These are phyloP conservation scores for Cercospora sojina DNA, from an alignment of 2,329 filamentous ascomycete genomes.

Conservation along the genomic window DNA sequence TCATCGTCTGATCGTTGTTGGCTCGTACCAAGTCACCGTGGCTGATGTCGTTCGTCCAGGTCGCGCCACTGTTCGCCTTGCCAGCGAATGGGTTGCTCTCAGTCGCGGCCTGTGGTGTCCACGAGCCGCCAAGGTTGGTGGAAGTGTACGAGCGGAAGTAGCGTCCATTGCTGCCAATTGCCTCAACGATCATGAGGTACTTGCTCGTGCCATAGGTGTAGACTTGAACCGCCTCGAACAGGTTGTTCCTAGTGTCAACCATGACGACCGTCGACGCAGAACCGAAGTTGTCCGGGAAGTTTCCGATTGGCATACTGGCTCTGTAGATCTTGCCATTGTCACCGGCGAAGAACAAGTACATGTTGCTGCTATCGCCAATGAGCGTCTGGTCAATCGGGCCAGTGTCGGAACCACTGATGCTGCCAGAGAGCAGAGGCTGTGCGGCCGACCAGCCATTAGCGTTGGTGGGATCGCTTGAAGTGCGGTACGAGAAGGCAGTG, in stretches of 20 bases:
- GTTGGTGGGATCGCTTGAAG: conserved; percentile 58
- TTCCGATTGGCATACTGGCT: conserved; percentile 60
- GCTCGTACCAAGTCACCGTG: conserved; percentile 62
- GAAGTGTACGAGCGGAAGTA: conserved; percentile 69
- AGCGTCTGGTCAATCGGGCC: conserved; percentile 63
- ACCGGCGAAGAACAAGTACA: conserved; percentile 68
- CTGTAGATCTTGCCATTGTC: conserved; percentile 68
- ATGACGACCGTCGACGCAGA: conserved; percentile 51
- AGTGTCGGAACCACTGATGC: conserved; percentile 49
- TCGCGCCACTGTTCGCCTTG: conserved; percentile 63
- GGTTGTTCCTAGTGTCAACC: conserved; percentile 55
- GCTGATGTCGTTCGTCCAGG: conserved; percentile 67
- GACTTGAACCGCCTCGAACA: conserved; percentile 67
- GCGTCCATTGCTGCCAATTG: conserved; percentile 56
- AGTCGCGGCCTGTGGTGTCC: conserved; percentile 57
- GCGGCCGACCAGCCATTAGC: conserved; percentile 57
- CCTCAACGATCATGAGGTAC: conserved; percentile 69
- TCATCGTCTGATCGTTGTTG: conserved; percentile 60
- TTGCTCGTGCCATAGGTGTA: conserved; percentile 59
- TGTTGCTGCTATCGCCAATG: conserved; percentile 60
- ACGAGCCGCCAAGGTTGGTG: conserved; percentile 54
- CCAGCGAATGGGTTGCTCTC: conserved; percentile 65
- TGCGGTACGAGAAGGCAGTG: conserved; percentile 60
- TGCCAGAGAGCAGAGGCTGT: conserved; percentile 58
- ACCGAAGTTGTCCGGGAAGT: conserved; percentile 63